Conservation (phyloP, 805 yeast genomes). For the Candida berthetii region DNA sequence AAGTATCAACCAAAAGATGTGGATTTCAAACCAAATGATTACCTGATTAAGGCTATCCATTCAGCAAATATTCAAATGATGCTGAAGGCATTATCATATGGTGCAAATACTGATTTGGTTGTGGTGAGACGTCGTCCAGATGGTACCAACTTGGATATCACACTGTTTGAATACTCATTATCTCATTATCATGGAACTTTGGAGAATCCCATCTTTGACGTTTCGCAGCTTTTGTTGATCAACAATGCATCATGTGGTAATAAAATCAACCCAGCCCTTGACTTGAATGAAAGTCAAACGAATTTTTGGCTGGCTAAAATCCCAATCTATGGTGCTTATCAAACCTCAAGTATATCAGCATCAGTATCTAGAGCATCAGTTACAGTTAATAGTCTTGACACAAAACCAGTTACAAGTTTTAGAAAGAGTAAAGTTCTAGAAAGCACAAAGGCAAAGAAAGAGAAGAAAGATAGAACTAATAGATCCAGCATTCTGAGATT, state of each 20-base stretch:
- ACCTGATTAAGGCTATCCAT: slow-evolving; percentile 46
- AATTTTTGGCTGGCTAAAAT: slow-evolving; percentile 46
- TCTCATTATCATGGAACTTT: slow-evolving; percentile 30
- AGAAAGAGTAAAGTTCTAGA: neutral
- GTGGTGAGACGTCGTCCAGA: slow-evolving; percentile 23
- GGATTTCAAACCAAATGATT: slow-evolving; percentile 21
- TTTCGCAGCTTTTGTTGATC: slow-evolving; percentile 49
- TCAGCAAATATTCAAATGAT: slow-evolving; percentile 40
- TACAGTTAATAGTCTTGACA: neutral
- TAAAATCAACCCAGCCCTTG: slow-evolving; percentile 24
- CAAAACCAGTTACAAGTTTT: neutral
- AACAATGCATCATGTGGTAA: slow-evolving; percentile 48
- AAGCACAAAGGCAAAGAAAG: neutral
- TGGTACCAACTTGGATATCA: slow-evolving; percentile 16
- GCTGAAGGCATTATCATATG: slow-evolving; percentile 35
- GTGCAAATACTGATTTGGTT: slow-evolving; percentile 39
- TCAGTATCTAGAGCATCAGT: too few species aligned
- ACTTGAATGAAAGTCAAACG: slow-evolving; percentile 39
- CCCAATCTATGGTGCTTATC: slow-evolving; percentile 3
- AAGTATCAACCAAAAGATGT: slow-evolving; percentile 28
- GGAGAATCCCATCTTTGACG: slow-evolving; percentile 32
- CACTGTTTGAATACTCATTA: slow-evolving; percentile 46
- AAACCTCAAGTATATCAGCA: too few species aligned
- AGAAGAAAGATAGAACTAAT: neutral
- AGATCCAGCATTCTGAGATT: neutral